Percentiles rank a stretch among this genome's conserved stretches.
phyloP scores from a whole-genome alignment of 2,329 filamentous ascomycete species.

The Aaosphaeria arxii region DNA sequence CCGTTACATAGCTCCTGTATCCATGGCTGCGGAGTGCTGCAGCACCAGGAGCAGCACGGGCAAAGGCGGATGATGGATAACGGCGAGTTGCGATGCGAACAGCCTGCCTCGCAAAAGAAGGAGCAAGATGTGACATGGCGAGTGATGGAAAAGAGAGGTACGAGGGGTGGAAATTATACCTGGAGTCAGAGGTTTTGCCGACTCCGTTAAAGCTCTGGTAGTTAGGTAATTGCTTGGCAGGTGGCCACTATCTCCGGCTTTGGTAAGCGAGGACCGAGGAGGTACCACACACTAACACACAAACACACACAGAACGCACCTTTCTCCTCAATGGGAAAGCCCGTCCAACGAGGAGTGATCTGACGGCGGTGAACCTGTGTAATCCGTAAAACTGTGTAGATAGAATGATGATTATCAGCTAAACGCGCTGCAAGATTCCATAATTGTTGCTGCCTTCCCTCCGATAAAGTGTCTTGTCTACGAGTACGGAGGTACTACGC shows the following conservation, averaged over 20 bases:
- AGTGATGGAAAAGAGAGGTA: conserved; percentile 7
- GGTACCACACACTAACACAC: too few species aligned
- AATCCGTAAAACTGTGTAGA: too few species aligned
- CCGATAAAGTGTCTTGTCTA: too few species aligned
- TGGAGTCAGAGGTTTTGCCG: not conserved
- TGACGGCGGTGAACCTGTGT: too few species aligned
- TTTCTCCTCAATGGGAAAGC: too few species aligned
- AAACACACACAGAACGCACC: too few species aligned
- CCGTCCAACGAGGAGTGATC: too few species aligned
- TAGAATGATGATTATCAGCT: too few species aligned
- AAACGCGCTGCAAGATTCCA: too few species aligned
- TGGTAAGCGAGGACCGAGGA: conserved; percentile 6
- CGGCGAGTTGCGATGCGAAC: conserved; percentile 57
- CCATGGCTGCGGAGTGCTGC: conserved; percentile 36
- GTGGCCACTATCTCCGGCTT: not conserved
- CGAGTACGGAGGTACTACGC: too few species aligned
- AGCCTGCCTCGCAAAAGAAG: conserved; percentile 71
- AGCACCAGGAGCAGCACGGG: conserved; percentile 40
- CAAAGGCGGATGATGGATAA: conserved; percentile 41
- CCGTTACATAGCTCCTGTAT: conserved; percentile 74
- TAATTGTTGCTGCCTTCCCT: too few species aligned
- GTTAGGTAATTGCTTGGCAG: conserved; percentile 3
- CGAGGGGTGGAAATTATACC: conserved; percentile 1
- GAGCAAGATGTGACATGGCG: conserved; percentile 52
- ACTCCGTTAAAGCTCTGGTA: conserved; percentile 1